These are phyloP conservation scores for Pilatotrama ljubarskyi DNA, from an alignment of 768 basidiomycete genomes.

Conservation along the genomic window DNA sequence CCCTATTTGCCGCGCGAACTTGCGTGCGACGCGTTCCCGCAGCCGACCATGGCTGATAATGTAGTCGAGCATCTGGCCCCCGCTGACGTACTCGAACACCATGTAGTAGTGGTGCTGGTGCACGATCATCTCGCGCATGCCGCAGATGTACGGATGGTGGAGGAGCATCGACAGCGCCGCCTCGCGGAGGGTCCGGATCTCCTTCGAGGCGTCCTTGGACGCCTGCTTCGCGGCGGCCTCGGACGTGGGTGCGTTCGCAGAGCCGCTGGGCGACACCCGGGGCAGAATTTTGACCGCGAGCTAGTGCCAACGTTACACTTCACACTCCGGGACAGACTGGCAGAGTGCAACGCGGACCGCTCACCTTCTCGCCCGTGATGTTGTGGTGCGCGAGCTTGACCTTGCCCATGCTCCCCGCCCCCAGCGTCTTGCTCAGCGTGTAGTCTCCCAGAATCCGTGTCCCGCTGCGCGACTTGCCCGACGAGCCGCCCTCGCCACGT, in stretches of 20 bases:
- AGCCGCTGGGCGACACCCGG: constrained; percentile 63
- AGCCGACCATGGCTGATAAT: constrained; percentile 98
- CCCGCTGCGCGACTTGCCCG: constrained; percentile 32
- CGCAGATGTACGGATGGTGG: constrained; percentile 98
- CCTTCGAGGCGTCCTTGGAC: constrained; percentile 89
- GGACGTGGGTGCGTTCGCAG: constrained; percentile 49
- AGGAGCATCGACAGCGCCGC: constrained; percentile 93
- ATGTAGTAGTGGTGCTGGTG: constrained; percentile 99
- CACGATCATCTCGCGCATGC: constrained; percentile 98
- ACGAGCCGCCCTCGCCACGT: constrained; percentile 24
- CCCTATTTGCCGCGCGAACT: constrained; percentile 97
- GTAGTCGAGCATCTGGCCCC: constrained; percentile 99
- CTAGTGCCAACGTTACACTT: constrained; percentile 40
- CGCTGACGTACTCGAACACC: constrained; percentile 98
- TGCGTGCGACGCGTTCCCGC: constrained; percentile 92
- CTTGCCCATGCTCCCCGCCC: constrained; percentile 98
- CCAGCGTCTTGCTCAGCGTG: constrained; percentile 93
- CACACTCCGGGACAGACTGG: background rate
- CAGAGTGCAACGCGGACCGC: background rate
- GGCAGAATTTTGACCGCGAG: constrained; percentile 99
- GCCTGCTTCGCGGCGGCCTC: constrained; percentile 77
- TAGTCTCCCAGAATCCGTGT: constrained; percentile 86
- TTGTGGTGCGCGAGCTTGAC: constrained; percentile 95
- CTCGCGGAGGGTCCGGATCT: constrained; percentile 93
- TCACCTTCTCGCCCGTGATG: constrained; percentile 87